Conservation (phyloP, 768 basidiomycete species). For the Leccinum rimulosum region DNA sequence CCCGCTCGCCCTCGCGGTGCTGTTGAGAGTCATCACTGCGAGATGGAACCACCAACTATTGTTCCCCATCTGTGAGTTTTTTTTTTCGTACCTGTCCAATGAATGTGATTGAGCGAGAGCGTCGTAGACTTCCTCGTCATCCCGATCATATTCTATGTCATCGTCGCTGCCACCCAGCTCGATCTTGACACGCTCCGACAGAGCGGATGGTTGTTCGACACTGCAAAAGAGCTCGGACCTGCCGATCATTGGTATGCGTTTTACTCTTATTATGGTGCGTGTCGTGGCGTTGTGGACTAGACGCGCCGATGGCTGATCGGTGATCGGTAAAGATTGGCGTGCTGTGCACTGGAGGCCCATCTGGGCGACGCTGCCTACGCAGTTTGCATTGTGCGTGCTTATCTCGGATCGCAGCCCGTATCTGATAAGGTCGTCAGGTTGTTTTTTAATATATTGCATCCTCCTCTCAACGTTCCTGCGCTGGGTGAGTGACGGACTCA, state of each 20-base stretch:
- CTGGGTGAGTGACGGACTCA: slow-evolving; percentile 48
- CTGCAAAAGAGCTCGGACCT: slow-evolving; percentile 32
- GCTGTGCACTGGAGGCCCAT: slow-evolving; percentile 63
- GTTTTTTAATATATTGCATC: slow-evolving; percentile 84
- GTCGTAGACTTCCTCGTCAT: slow-evolving; percentile 73
- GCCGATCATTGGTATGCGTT: slow-evolving; percentile 75
- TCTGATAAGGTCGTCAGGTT: slow-evolving; percentile 42
- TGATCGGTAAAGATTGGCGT: slow-evolving; percentile 48
- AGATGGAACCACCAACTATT: slow-evolving; percentile 84
- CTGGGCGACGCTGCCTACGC: slow-evolving; percentile 86
- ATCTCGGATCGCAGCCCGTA: slow-evolving; percentile 7
- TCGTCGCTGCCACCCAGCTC: slow-evolving; percentile 62
- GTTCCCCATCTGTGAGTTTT: slow-evolving; percentile 76
- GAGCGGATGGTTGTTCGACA: slow-evolving; percentile 85
- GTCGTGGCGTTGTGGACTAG: background rate
- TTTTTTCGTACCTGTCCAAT: background rate
- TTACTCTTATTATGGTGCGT: slow-evolving; percentile 73
- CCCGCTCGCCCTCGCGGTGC: slow-evolving; percentile 71
- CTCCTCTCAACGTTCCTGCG: slow-evolving; percentile 87
- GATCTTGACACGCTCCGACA: slow-evolving; percentile 58
- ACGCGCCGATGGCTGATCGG: background rate
- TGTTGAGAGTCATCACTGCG: slow-evolving; percentile 78
- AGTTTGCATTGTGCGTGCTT: slow-evolving; percentile 77
- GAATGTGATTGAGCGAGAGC: background rate
- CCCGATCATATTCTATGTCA: slow-evolving; percentile 79